Conservation (phyloP, 2,329 filamentous ascomycete genomes). For the Clonostachys sp. region DNA sequence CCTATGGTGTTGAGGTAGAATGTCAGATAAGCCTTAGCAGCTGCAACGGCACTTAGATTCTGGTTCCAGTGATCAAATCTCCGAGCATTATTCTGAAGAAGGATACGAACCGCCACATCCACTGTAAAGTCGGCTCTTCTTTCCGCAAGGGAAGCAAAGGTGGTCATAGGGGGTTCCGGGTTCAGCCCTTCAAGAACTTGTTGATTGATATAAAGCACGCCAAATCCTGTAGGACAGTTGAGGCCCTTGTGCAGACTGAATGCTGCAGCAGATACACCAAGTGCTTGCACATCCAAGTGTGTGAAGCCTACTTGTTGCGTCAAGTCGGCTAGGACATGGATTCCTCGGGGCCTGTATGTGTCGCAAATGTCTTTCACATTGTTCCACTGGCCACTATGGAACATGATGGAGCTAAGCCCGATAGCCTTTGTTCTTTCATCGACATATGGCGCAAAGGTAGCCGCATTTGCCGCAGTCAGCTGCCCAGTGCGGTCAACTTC, state of each 20-base stretch:
- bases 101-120: constrained; percentile 7
- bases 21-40: constrained; percentile 13
- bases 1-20: constrained; percentile 18
- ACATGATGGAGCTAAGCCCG: constrained; percentile 23
- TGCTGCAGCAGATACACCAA: constrained; percentile 19
- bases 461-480: constrained; percentile 6
- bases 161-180: constrained; percentile 15
- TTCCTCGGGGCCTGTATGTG: constrained; percentile 13
- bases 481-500: constrained; percentile 6
- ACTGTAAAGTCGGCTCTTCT: constrained; percentile 8
- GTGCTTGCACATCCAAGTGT: constrained; percentile 13
- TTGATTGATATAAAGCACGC: constrained; percentile 18
- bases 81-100: constrained; percentile 13
- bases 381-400: constrained; percentile 23
- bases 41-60: constrained; percentile 12
- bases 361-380: constrained; percentile 18
- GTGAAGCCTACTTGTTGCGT: constrained; percentile 25
- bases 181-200: constrained; percentile 10
- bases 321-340: constrained; percentile 21
- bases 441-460: constrained; percentile 18
- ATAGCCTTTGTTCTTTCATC: constrained; percentile 19
- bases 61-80: constrained; percentile 22
- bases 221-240: constrained; percentile 20
- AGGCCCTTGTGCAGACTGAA: constrained; percentile 25
- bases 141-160: constrained; percentile 13